Evolutionary conservation across 805 yeast species (phyloP).

Genomic region (Starmerella roubikii): DNA sequence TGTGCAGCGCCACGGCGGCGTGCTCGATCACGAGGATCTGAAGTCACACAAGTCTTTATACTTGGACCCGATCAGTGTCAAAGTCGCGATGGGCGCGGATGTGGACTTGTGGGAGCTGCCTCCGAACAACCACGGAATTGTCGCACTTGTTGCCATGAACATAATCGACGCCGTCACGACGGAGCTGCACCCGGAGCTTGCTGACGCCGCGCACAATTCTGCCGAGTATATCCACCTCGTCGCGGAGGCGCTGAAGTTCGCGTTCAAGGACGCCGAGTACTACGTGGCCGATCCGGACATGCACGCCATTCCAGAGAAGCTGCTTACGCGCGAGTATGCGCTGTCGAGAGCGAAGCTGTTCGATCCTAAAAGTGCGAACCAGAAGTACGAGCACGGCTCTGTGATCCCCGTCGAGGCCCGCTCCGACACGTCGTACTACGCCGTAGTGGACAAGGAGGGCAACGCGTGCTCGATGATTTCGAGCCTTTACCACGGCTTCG

Average conservation of each 20-base stretch:
- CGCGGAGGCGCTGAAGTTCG: constrained; percentile 58
- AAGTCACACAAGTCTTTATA: constrained; percentile 43
- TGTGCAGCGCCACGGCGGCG: constrained; percentile 41
- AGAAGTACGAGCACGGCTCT: constrained; percentile 33
- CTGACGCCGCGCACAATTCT: constrained; percentile 42
- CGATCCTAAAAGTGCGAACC: constrained; percentile 29
- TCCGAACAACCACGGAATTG: constrained; percentile 72
- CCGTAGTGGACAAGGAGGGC: constrained; percentile 54
- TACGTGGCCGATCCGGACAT: constrained; percentile 47
- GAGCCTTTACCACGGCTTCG: constrained; percentile 57
- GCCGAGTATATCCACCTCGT: constrained; percentile 53
- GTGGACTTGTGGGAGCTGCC: constrained; percentile 66
- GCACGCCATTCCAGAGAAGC: constrained; percentile 24
- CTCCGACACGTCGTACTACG: constrained; percentile 61
- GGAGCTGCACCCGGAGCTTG: constrained; percentile 32
- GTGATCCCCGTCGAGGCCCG: constrained; percentile 31
- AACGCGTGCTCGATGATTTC: constrained; percentile 72
- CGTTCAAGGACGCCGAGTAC: constrained; percentile 63
- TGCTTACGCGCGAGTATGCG: constrained; percentile 40
- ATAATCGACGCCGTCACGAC: constrained; percentile 41
- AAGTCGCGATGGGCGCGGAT: constrained; percentile 22
- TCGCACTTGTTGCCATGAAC: constrained; percentile 60
- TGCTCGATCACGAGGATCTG: constrained; percentile 43
- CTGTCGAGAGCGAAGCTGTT: constrained; percentile 38
- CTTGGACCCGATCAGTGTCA: constrained; percentile 46